Base-by-base conservation (phyloP, 257 asterid species). In the Rubia yunnanensis region DNA sequence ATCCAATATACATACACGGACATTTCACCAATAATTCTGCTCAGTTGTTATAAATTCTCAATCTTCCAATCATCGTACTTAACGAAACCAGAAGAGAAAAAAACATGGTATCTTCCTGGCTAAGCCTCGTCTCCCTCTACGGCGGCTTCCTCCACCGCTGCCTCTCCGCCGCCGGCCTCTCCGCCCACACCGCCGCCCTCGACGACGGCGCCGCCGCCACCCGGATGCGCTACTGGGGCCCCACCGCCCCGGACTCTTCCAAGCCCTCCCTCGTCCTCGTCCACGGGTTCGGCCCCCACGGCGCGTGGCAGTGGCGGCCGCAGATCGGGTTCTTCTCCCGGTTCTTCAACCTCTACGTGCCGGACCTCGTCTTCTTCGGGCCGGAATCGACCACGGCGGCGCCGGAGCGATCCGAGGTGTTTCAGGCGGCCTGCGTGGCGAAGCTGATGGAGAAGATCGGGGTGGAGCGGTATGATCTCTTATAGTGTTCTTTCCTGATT, bases 301-400 rank as follows among this genome's bases (percentile, higher is more conserved):
- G 94, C n/a, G 65, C 75, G 10, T 87, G 91, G 89, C 97, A 88
- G 70, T 90, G 96, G 97, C 81, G 85, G 20, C 74, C 66, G 7
- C 92, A 86, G 46, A 76, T 83, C 58, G n/a, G 72, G n/a, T 77
- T 60, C 76, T 84, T 91, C 73, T 70, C 89, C 57, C 5, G 35
- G 5, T 41, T 73, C 11, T 91, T 70, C 87, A 70, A 83, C 73
- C 71, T 91, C 35, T 91, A 83, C 56, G 76, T 83, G 14, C 96
- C 96, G 4, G 89, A 82, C 70, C 89, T 91, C 9, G 59, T 88
- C 0, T 88, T 86, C 79, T 91, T 91, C 77, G 96, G 96, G 0
- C 70, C 72, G 7, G 10, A 35, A 3, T 91, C 96, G 5, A 70
- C 52, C 20, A 60, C 98, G 38, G 64, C 48, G 17, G 82, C 91